Conservation (phyloP, 2,329 filamentous ascomycete genomes). For the Cercospora janseana region DNA sequence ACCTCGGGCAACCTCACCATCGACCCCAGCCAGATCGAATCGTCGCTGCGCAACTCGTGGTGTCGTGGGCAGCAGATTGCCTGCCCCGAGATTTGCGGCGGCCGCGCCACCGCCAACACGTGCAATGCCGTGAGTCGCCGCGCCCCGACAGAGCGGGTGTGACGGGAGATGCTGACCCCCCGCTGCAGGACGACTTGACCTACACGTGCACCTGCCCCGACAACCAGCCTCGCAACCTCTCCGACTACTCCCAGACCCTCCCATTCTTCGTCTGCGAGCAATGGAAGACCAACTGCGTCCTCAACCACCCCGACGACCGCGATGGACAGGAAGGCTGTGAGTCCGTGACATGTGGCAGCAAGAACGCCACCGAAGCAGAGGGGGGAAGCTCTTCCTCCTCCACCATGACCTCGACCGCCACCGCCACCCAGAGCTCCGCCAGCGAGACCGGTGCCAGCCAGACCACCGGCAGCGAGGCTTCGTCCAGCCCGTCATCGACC, state of each 20-base stretch:
- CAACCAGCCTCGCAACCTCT: slow-evolving; percentile 55
- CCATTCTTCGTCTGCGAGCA: slow-evolving; percentile 60
- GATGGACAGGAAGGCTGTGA: slow-evolving; percentile 48
- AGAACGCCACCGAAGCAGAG: slow-evolving; percentile 44
- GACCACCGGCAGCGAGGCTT: slow-evolving; percentile 34
- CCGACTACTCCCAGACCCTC: slow-evolving; percentile 57
- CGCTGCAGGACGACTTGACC: slow-evolving; percentile 44
- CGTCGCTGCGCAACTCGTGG: slow-evolving; percentile 48
- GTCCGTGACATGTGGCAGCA: slow-evolving; percentile 53
- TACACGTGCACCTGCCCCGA: slow-evolving; percentile 60
- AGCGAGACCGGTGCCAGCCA: slow-evolving; percentile 26
- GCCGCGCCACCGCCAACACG: slow-evolving; percentile 49
- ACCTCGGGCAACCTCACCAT: slow-evolving; percentile 43
- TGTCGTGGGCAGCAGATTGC: slow-evolving; percentile 59
- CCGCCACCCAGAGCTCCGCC: slow-evolving; percentile 30
- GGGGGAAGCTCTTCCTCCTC: slow-evolving; percentile 34
- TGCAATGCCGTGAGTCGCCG: slow-evolving; percentile 56
- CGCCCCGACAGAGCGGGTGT: slow-evolving; percentile 26
- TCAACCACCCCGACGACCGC: slow-evolving; percentile 41
- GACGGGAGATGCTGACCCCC: background rate
- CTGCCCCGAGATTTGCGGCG: slow-evolving; percentile 60
- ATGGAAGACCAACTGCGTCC: slow-evolving; percentile 48
- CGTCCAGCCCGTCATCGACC: slow-evolving; percentile 29
- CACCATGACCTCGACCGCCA: slow-evolving; percentile 27
- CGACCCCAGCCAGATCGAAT: slow-evolving; percentile 43